A percentile compares a stretch with the other conserved stretches of the same genome.
phyloP scores from a whole-genome alignment of 2,329 filamentous ascomycete genomes.

The Diplodia mutila region DNA sequence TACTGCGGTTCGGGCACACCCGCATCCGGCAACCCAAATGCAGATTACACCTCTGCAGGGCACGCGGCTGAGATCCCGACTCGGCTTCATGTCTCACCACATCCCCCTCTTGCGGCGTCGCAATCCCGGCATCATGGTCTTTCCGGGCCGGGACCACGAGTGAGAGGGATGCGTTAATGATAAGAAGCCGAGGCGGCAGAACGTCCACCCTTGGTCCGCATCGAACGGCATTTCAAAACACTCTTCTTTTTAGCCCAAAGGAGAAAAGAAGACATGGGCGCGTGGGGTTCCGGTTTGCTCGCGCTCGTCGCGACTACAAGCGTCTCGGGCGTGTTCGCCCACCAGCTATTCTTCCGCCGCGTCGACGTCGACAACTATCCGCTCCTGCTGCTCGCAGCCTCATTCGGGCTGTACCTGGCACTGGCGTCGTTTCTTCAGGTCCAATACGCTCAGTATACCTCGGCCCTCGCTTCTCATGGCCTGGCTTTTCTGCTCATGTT shows the following conservation, averaged over 20 bases:
- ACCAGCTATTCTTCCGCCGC: conserved; percentile 5
- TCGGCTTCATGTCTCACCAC: too few relatives aligned
- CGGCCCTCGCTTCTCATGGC: background rate
- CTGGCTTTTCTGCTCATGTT: background rate
- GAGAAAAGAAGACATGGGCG: background rate
- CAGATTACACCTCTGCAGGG: too few relatives aligned
- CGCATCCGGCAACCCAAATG: too few relatives aligned
- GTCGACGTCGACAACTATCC: background rate
- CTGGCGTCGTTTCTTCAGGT: background rate
- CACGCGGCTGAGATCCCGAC: too few relatives aligned
- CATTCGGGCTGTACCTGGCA: background rate
- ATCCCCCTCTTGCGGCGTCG: too few relatives aligned
- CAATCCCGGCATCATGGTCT: too few relatives aligned
- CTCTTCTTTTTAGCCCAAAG: background rate
- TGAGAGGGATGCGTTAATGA: background rate
- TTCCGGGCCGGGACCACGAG: background rate
- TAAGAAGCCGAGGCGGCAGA: background rate
- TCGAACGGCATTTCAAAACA: background rate
- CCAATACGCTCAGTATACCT: background rate
- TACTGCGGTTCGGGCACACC: too few relatives aligned
- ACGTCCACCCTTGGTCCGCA: background rate
- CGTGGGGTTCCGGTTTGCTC: background rate
- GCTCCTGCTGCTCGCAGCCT: background rate
- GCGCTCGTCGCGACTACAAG: background rate
- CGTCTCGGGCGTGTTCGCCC: background rate